phyloP scores from a whole-genome alignment of 192 early-diverging fungal species.

The Anaeromyces robustus region DNA sequence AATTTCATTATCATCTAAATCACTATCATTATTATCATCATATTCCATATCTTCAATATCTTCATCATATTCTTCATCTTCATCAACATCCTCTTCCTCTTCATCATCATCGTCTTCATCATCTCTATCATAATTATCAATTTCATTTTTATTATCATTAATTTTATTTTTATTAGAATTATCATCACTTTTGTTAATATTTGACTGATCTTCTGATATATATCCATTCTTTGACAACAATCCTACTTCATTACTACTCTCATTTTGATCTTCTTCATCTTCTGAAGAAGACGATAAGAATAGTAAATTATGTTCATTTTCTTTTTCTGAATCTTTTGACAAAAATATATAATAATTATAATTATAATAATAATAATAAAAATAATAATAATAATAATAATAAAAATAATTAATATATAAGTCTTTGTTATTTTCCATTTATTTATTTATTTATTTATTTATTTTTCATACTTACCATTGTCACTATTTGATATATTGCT shows the following conservation, averaged over 20 bases:
- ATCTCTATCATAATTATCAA: slow-evolving; percentile 15
- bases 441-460: too few relatives aligned
- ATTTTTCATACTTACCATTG: too few relatives aligned
- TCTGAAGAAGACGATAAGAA: not conserved
- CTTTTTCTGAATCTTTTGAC: not conserved
- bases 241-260: not conserved
- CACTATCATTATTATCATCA: not conserved
- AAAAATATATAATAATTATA: too few relatives aligned
- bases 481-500: too few relatives aligned
- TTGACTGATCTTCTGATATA: not conserved
- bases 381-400: too few relatives aligned
- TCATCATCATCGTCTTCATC: slow-evolving; percentile 19
- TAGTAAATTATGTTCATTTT: not conserved
- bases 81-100: slow-evolving; percentile 31
- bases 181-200: not conserved
- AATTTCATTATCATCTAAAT: not conserved
- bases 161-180: not conserved
- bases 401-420: too few relatives aligned
- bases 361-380: too few relatives aligned
- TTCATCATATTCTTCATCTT: slow-evolving; percentile 24
- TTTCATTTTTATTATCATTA: slow-evolving; percentile 10
- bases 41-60: not conserved
- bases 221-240: not conserved
- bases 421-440: too few relatives aligned
- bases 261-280: not conserved